These are phyloP conservation scores for Chaetomium globosum DNA, from an alignment of 2,329 filamentous ascomycete genomes.

Conservation along the genomic window DNA sequence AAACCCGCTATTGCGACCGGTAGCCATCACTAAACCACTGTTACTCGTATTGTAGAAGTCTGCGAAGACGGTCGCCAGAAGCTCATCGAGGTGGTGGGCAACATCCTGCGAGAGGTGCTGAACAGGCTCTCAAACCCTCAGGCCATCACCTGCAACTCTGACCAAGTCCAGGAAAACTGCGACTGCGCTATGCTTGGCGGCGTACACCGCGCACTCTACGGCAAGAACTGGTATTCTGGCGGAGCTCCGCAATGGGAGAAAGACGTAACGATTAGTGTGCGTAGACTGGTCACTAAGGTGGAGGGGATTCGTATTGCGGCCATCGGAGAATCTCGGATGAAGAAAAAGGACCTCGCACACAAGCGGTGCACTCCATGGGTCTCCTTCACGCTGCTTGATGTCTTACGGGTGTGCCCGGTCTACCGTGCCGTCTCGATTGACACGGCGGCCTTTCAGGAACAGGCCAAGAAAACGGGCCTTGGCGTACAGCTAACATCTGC, in stretches of 20 bases:
- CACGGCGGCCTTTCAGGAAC: background rate
- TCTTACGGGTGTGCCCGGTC: background rate
- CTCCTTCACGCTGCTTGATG: background rate
- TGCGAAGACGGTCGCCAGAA: background rate
- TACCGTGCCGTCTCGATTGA: background rate
- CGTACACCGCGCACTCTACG: slow-evolving; percentile 10
- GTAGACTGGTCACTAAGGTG: background rate
- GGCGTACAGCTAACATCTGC: background rate
- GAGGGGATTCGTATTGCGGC: background rate
- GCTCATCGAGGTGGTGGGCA: background rate
- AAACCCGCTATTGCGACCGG: background rate
- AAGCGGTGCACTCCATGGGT: background rate
- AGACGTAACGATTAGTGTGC: background rate
- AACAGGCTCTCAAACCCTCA: background rate
- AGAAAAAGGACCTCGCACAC: background rate
- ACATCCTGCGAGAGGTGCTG: background rate
- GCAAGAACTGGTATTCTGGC: slow-evolving; percentile 9
- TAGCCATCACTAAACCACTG: background rate
- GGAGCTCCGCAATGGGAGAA: background rate
- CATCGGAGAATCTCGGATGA: background rate
- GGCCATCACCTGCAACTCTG: slow-evolving; percentile 1
- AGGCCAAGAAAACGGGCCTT: background rate
- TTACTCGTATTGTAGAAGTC: background rate
- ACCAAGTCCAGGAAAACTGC: slow-evolving; percentile 8
- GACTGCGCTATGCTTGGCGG: slow-evolving; percentile 26